Conservation (phyloP, 2,329 filamentous ascomycete genomes). For the Aphanoascus verrucosus region DNA sequence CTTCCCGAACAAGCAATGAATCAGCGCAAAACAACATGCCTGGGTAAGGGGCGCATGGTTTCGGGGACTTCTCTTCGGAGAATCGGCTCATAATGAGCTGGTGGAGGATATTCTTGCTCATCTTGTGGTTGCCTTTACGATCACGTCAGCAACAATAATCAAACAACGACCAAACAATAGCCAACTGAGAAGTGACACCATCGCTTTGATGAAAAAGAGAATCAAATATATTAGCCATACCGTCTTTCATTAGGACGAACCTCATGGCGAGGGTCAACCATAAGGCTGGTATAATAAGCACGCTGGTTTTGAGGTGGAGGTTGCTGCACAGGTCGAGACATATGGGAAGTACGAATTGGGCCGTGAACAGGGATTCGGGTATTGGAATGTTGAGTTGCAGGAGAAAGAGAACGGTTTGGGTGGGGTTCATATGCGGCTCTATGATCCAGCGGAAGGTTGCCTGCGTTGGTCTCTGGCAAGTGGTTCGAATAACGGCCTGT, state of each 20-base stretch:
- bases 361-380: not conserved
- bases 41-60: not conserved
- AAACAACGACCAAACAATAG: not conserved
- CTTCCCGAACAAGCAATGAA: not conserved
- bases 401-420: slow-evolving; percentile 2
- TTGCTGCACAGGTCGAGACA: not conserved
- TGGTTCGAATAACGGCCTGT: not conserved
- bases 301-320: not conserved
- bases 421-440: not conserved
- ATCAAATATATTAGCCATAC: slow-evolving; percentile 3
- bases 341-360: not conserved
- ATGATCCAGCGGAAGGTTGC: not conserved
- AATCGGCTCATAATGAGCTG: not conserved
- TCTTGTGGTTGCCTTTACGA: not conserved
- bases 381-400: not conserved
- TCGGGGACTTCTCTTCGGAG: not conserved
- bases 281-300: not conserved
- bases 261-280: not conserved
- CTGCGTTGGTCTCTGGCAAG: not conserved
- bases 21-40: not conserved
- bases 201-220: not conserved
- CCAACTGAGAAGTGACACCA: not conserved
- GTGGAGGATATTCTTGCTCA: not conserved
- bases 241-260: not conserved
- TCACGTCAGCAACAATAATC: not conserved